Conservation (phyloP, 2,329 filamentous ascomycete genomes). For the Aspergillus fructus region DNA sequence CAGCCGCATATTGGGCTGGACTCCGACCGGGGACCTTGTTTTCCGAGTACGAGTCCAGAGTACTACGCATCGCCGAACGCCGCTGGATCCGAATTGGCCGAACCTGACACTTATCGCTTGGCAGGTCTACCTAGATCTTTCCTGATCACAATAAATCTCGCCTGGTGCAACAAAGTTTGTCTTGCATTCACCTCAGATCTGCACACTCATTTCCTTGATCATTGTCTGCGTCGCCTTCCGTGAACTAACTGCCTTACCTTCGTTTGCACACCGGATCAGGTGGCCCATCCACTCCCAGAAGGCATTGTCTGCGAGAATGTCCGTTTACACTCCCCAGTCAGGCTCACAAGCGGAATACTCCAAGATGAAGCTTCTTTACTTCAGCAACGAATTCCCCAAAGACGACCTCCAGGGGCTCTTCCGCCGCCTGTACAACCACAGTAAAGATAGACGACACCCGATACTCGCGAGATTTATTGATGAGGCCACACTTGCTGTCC, state of each 20-base stretch:
- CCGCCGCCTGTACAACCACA: constrained; percentile 40
- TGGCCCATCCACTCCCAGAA: neutral
- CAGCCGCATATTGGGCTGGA: constrained; percentile 4
- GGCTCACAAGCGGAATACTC: neutral
- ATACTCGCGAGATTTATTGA: constrained; percentile 43
- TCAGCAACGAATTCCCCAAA: constrained; percentile 51
- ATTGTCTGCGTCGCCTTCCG: neutral
- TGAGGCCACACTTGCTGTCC: constrained; percentile 41
- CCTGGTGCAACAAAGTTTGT: neutral
- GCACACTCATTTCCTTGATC: neutral
- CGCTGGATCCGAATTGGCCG: constrained; percentile 4
- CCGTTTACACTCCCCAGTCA: constrained; percentile 7
- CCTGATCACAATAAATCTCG: constrained; percentile 6
- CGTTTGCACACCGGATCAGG: neutral
- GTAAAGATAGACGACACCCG: constrained; percentile 39
- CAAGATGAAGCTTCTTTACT: constrained; percentile 39
- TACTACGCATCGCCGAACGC: constrained; percentile 6
- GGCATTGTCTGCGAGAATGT: neutral
- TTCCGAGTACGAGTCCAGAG: constrained; percentile 8
- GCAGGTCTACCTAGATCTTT: neutral
- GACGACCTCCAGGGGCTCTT: constrained; percentile 45
- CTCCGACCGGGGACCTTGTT: constrained; percentile 1
- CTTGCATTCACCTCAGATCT: neutral
- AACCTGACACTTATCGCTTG: neutral
- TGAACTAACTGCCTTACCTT: neutral